Evolutionary conservation across 305 asterid species (phyloP).

Genomic region (Stenogyne calaminthoides): DNA sequence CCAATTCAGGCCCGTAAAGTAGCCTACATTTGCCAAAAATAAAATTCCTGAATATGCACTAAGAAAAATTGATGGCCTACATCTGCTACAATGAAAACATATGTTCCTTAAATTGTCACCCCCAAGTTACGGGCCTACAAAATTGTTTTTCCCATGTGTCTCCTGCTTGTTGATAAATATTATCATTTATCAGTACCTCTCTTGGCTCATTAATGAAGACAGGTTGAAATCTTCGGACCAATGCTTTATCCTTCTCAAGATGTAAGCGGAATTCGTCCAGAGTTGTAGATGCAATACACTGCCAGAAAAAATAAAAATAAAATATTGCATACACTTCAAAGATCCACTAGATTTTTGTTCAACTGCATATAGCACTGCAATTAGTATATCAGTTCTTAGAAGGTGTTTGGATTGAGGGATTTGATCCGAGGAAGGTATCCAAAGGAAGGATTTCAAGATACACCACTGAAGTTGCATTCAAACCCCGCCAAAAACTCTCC

Average conservation of each 20-base stretch:
- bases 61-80: no score
- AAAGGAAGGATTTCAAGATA: neutral
- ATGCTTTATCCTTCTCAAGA: conserved; percentile 92
- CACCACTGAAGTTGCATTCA: neutral
- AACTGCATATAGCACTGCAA: conserved; percentile 28
- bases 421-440: neutral
- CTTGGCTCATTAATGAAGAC: conserved; percentile 82
- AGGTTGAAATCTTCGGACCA: conserved; percentile 96
- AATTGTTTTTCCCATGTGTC: neutral
- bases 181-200: conserved; percentile 65
- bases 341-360: conserved; percentile 11
- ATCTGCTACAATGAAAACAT: no score
- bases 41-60: no score
- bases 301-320: conserved; percentile 36
- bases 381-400: neutral
- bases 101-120: no score
- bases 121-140: no score
- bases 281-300: conserved; percentile 98
- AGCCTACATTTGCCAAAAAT: no score
- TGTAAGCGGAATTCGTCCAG: conserved; percentile 87
- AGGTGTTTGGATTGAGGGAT: neutral
- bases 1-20: no score
- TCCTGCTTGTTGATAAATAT: conserved; percentile 25
- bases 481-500: neutral
- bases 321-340: conserved; percentile 27